Evolutionary conservation across 2,329 filamentous ascomycete species (phyloP).

Genomic region (Sclerotiophoma versabilis): DNA sequence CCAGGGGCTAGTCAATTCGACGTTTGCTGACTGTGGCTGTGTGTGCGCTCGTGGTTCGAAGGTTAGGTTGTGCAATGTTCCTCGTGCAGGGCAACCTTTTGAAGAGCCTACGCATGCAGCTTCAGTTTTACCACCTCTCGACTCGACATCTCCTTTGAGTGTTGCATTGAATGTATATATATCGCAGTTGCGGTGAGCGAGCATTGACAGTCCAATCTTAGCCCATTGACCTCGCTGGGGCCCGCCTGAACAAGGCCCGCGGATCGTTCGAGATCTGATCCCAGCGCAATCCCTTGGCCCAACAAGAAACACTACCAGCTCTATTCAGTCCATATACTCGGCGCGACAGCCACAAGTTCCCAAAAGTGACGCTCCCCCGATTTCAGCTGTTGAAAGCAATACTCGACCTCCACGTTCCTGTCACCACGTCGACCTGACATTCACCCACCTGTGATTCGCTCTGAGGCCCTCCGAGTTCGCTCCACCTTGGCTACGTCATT

Average conservation of each 20-base stretch:
- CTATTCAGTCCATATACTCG: constrained; percentile 5
- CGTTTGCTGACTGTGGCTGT: constrained; percentile 10
- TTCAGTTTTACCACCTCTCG: neutral
- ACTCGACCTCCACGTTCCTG: neutral
- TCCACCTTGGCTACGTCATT: constrained; percentile 35
- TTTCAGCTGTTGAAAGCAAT: constrained; percentile 2
- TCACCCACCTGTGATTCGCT: constrained; percentile 6
- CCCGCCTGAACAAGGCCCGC: constrained; percentile 21
- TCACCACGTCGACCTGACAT: constrained; percentile 2
- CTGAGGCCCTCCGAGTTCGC: constrained; percentile 11
- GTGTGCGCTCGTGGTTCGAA: neutral
- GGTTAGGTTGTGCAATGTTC: neutral
- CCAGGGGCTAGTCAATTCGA: constrained; percentile 11
- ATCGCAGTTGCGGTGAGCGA: constrained; percentile 16
- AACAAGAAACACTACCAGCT: constrained; percentile 36
- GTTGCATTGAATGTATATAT: neutral
- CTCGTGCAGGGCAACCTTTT: neutral
- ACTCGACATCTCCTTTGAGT: constrained; percentile 20
- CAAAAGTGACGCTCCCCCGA: neutral
- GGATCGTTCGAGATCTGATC: constrained; percentile 33
- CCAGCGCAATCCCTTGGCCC: constrained; percentile 36
- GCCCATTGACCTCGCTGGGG: constrained; percentile 17
- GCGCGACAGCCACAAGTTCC: constrained; percentile 8
- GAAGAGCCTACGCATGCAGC: neutral
- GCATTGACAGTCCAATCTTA: constrained; percentile 28